phyloP scores from a whole-genome alignment of 1,284 basidiomycete genomes.

The Chondrostereum purpureum region DNA sequence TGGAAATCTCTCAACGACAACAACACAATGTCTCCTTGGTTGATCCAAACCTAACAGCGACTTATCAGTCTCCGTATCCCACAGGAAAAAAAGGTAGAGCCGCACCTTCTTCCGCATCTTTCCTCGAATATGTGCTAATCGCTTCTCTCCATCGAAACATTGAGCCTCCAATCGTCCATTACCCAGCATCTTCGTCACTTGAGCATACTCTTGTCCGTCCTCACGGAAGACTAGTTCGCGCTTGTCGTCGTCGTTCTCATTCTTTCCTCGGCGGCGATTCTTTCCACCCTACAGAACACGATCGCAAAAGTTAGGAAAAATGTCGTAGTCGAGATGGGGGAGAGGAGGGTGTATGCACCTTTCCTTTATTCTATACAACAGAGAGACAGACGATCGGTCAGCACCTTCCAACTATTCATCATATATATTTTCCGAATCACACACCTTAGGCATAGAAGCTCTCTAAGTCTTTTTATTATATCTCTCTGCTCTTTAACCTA shows the following conservation, averaged over 20 bases:
- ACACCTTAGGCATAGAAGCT: no score
- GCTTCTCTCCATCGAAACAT: constrained; percentile 98
- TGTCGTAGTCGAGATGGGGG: no score
- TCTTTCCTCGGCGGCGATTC: constrained; percentile 99
- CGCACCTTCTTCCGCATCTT: constrained; percentile 98
- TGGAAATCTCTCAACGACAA: constrained; percentile 98
- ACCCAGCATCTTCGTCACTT: constrained; percentile 98
- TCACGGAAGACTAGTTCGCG: constrained; percentile 98
- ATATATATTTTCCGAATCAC: no score
- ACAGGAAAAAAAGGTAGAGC: no score
- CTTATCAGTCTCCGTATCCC: no score
- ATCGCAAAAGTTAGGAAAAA: not conserved
- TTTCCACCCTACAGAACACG: constrained; percentile 93
- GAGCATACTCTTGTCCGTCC: constrained; percentile 99
- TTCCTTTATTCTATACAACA: not conserved
- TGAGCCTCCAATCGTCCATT: constrained; percentile 96
- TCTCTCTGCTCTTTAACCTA: no score
- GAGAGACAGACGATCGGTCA: no score
- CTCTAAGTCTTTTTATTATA: no score
- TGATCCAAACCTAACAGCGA: constrained; percentile 99
- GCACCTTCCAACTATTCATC: no score
- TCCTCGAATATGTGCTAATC: constrained; percentile 96
- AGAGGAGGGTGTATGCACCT: not conserved
- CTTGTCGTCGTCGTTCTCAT: constrained; percentile 98
- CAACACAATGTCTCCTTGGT: constrained; percentile 96